These are phyloP conservation scores for Ophiorrhiza pumila DNA, from an alignment of 257 asterid species.

Conservation along the genomic window DNA sequence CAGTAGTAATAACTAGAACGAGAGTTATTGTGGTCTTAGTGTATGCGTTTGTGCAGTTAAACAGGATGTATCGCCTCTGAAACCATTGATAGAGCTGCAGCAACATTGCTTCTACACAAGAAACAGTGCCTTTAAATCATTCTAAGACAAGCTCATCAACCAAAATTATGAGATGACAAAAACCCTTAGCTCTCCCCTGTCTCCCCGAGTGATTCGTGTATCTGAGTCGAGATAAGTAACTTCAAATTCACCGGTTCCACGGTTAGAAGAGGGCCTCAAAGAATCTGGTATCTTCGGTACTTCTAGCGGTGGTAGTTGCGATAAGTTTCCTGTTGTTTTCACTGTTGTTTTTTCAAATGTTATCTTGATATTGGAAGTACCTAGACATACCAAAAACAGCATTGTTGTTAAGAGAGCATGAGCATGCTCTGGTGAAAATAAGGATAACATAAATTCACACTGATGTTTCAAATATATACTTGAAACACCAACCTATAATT, in stretches of 20 bases:
- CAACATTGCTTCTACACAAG: background rate
- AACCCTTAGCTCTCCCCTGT: slow-evolving; percentile 83
- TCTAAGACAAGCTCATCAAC: background rate
- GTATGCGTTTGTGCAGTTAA: background rate
- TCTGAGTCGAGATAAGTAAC: slow-evolving; percentile 79
- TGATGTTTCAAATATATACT: background rate
- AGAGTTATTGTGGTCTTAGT: background rate
- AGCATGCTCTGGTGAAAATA: background rate
- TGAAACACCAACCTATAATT: slow-evolving; percentile 47
- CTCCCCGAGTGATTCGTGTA: slow-evolving; percentile 82
- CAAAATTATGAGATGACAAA: slow-evolving; percentile 57
- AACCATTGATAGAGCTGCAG: background rate
- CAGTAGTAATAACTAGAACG: background rate
- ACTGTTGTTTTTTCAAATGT: slow-evolving; percentile 76
- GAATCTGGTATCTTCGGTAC: slow-evolving; percentile 72
- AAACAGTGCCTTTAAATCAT: background rate
- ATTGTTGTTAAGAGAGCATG: background rate
- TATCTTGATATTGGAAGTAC: slow-evolving; percentile 62
- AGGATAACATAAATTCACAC: background rate
- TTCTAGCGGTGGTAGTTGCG: slow-evolving; percentile 83
- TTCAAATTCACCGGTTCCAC: slow-evolving; percentile 77
- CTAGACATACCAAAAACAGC: slow-evolving; percentile 31
- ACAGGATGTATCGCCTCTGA: background rate
- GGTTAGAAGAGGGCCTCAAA: slow-evolving; percentile 66
- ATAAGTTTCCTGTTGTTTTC: slow-evolving; percentile 70